Evolutionary conservation across 441 rosid genomes (phyloP), one percentile per base, ranked within the genome.

Genomic region (Adansonia gregorii): DNA sequence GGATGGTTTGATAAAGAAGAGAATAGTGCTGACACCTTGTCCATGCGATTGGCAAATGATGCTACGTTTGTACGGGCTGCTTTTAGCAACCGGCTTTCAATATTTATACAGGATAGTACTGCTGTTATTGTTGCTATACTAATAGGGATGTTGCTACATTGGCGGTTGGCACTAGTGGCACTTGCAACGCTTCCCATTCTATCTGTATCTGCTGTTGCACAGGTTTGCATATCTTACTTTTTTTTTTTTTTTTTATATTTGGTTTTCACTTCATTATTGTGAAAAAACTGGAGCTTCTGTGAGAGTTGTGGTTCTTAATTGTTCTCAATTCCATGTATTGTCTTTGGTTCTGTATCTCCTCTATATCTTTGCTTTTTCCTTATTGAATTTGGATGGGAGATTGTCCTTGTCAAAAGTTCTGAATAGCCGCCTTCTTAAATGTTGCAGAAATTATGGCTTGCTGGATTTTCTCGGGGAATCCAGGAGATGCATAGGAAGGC

Each of bases 401-500:
- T 39, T 17, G 51, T 35, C 46, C 59, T 55, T 39, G 22, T 72
- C 75, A 35, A 6, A 35, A 35, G 17, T 55, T 72, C 75, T 72
- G 39, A 72, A 64, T 49, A 17, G 46, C 11, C 15, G 19, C 31
- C n/a, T 10, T 17, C 60, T 83, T 73, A 51, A 66, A 76, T 63
- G 49, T 80, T 91, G 87, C 93, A 96, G 99, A 96, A 96, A 86
- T 77, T 94, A 84, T 96, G 99, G 99, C 98, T 96, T 63, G 98
- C 95, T 80, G 99, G 99, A 82, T 96, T 96, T 83, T 96, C 99
- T 4, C 88, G 90, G 84, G 99, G 99, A 72, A 96, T 96, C 78
- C 99, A 94, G 86, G 98, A 94, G 89, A 94, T 96, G 99, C 99
- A 96, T 80, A 85, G 98, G 84, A 96, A 94, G 89, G 99, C 99